Conservation (phyloP, 371 early-diverging fungal genomes). For the Pancytospora philotis region DNA sequence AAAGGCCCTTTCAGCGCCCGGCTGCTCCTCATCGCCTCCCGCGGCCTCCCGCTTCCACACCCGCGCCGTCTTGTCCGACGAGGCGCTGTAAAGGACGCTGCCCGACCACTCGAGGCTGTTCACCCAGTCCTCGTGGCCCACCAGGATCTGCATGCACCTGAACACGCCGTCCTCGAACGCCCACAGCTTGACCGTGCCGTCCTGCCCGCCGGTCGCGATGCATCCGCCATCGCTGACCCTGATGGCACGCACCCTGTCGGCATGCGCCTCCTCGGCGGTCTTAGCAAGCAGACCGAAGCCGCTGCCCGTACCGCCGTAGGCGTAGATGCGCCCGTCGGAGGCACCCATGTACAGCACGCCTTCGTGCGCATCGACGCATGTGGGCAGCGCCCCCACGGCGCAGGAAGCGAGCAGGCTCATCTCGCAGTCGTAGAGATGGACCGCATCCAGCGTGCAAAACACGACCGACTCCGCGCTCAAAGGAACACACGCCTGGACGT, state of each 20-base stretch:
- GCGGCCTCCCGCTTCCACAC: slow-evolving; percentile 24
- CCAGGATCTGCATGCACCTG: slow-evolving; percentile 32
- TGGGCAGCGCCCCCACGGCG: not conserved
- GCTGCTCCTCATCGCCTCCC: slow-evolving; percentile 14
- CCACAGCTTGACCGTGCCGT: slow-evolving; percentile 46
- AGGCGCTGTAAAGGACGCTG: slow-evolving; percentile 23
- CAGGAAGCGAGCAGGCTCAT: not conserved
- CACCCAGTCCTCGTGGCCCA: slow-evolving; percentile 51
- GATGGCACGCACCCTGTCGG: slow-evolving; percentile 35
- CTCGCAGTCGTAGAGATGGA: not conserved
- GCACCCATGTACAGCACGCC: slow-evolving; percentile 12
- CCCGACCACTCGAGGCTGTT: slow-evolving; percentile 29
- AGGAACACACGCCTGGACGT: slow-evolving; percentile 2
- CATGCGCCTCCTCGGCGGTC: slow-evolving; percentile 21
- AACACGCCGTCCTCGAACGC: slow-evolving; percentile 6
- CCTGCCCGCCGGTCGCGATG: slow-evolving; percentile 38
- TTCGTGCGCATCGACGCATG: not conserved
- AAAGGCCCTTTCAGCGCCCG: not conserved
- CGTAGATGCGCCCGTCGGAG: slow-evolving; percentile 10
- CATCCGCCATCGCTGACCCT: slow-evolving; percentile 2
- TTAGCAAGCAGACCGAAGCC: not conserved
- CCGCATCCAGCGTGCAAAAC: slow-evolving; percentile 11
- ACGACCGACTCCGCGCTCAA: not conserved
- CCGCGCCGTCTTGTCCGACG: slow-evolving; percentile 40
- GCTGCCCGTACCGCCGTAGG: slow-evolving; percentile 4